A percentile compares a stretch with the other conserved stretches of the same genome.
phyloP scores from a whole-genome alignment of 306 rosid species.

The Abrus pulchellus region DNA sequence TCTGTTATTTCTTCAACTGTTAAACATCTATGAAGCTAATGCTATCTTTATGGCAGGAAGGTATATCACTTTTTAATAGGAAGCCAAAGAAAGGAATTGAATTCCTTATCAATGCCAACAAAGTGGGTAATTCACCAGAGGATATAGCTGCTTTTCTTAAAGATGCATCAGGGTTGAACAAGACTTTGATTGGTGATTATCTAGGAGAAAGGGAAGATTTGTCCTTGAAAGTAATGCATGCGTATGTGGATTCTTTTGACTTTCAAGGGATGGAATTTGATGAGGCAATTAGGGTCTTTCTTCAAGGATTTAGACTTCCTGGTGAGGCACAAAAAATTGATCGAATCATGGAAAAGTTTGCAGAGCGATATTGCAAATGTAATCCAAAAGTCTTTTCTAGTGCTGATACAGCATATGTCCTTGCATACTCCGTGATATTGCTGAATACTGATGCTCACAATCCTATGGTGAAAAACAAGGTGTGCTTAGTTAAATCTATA shows the following conservation, averaged over 20 bases:
- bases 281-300: conserved; percentile 92
- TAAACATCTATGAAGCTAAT: conserved; percentile 59
- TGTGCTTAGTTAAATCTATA: conserved; percentile 50
- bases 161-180: conserved; percentile 97
- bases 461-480: conserved; percentile 98
- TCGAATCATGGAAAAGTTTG: conserved; percentile 98
- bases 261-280: conserved; percentile 95
- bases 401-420: conserved; percentile 99
- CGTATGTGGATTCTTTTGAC: conserved; percentile 95
- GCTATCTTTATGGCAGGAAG: conserved; percentile 93
- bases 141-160: conserved; percentile 93
- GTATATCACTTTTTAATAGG: conserved; percentile 96
- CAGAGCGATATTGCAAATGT: conserved; percentile 97
- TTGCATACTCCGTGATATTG: conserved; percentile 97
- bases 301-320: conserved; percentile 96
- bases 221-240: conserved; percentile 95
- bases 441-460: conserved; percentile 98
- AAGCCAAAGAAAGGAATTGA: conserved; percentile 99
- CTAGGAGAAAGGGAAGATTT: conserved; percentile 97
- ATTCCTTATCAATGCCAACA: conserved; percentile 92
- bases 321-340: conserved; percentile 99
- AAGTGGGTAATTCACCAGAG: conserved; percentile 95
- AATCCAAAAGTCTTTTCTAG: conserved; percentile 91
- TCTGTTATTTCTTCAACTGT: conserved; percentile 41
- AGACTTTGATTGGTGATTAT: conserved; percentile 96